A percentile compares a stretch with the other conserved stretches of the same genome.
Evolutionary conservation across 169 alveolate species (phyloP).

Genomic region (Cryptosporidium parvum): DNA sequence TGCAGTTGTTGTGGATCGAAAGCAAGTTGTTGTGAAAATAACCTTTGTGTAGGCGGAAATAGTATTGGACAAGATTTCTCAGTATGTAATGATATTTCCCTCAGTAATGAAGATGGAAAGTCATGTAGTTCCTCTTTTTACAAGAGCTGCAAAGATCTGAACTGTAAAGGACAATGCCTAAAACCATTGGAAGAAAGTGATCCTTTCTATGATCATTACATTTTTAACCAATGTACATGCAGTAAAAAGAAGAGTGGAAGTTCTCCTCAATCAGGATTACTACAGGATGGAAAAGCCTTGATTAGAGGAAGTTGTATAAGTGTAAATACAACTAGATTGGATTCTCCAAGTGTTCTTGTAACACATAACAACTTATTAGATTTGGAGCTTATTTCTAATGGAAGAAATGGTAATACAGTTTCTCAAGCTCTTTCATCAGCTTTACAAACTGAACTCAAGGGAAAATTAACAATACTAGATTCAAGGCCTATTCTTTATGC

Average conservation of each 20-base stretch:
- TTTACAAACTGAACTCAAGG: constrained; percentile 34
- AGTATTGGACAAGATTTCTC: constrained; percentile 70
- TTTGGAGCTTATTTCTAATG: constrained; percentile 42
- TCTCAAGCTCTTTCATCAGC: constrained; percentile 64
- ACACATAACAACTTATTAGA: constrained; percentile 49
- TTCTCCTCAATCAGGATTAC: constrained; percentile 70
- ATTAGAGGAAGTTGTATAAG: constrained; percentile 51
- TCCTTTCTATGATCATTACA: constrained; percentile 53
- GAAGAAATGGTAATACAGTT: constrained; percentile 46
- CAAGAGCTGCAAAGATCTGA: constrained; percentile 53
- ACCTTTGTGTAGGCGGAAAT: constrained; percentile 72
- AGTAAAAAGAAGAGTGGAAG: constrained; percentile 49
- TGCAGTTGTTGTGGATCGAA: constrained; percentile 73
- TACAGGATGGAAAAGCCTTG: constrained; percentile 66
- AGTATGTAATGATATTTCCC: constrained; percentile 36
- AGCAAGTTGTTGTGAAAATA: constrained; percentile 74
- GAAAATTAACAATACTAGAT: constrained; percentile 28
- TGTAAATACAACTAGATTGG: constrained; percentile 57
- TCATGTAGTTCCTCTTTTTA: constrained; percentile 41
- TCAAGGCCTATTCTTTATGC: constrained; percentile 53
- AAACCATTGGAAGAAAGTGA: constrained; percentile 67
- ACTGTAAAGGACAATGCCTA: constrained; percentile 65
- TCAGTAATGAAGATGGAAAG: background rate
- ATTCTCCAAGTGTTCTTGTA: constrained; percentile 43
- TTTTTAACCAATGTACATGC: constrained; percentile 74